Evolutionary conservation across 1,284 basidiomycete species (phyloP), one percentile per base, ranked within the genome.

Genomic region (Rhodotorula sp.): DNA sequence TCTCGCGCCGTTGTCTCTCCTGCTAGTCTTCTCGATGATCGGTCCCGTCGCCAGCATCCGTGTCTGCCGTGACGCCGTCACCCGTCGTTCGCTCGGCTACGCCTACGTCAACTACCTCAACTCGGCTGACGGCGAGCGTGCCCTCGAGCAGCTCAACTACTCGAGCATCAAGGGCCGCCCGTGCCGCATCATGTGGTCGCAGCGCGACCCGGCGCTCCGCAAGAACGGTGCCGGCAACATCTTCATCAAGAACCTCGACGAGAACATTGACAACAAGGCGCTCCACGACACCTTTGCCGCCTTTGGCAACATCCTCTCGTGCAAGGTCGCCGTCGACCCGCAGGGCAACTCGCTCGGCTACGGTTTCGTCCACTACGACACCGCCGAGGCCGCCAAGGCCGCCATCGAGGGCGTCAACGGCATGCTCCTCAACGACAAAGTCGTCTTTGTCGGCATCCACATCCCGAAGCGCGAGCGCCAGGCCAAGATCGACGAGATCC

Each of bases 141-240:
- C 96, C 74, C 87, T 99, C 76, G 96, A 99, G 85, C 93, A 95
- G 84, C 89, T 99, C 83, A 99, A 99, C 85, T 99, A 99, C 83
- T 97, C 95, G 76, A 85, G 95, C 80, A 99, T 99, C 85, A 98
- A 98, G 86, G 90, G 90, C 83, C 91, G 93, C 79, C 90, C 96
- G 75, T 99, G 96, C 86, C 94, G 96, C 80, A 99, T 99, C 86
- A 99, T 99, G 96, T 98, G 96, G 95, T 98, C 95, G 80, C 95
- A 99, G 87, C 93, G 96, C 82, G 96, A 99, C 85, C 96, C 96
- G 73, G 92, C 93, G 78, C 88, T 99, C 80, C 93, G 96, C 83
- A 98, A 99, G 88, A 98, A 95, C 76, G 95, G 95, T 76, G 94
- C 97, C 84, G 96, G 96, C 83, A 99, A 99, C 84, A 95, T 99